Evolutionary conservation across 345 rosid genomes (phyloP).

Genomic region (Arabis hirsuta): DNA sequence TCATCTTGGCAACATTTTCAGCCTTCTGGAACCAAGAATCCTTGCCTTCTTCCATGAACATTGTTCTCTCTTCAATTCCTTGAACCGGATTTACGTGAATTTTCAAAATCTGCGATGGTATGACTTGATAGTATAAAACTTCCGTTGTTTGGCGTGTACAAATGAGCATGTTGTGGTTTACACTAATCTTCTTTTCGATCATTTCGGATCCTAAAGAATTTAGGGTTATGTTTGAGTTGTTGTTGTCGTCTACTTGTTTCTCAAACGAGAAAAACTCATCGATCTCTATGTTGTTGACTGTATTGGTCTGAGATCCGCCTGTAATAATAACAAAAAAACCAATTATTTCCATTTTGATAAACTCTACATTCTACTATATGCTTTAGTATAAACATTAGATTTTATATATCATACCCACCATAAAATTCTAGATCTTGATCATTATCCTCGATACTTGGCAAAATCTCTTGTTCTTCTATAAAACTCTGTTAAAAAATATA

Average conservation of each 20-base stretch:
- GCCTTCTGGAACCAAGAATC: conserved; percentile 39
- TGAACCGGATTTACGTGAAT: conserved; percentile 56
- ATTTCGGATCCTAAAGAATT: conserved; percentile 59
- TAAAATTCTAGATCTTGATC: conserved; percentile 47
- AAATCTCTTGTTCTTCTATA: conserved; percentile 59
- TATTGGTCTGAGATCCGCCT: conserved; percentile 44
- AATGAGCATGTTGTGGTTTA: conserved; percentile 72
- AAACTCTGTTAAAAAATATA: conserved; percentile 41
- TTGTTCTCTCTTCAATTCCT: conserved; percentile 34
- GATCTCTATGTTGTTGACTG: conserved; percentile 46
- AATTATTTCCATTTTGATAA: neutral
- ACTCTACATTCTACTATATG: neutral
- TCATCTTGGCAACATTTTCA: conserved; percentile 37
- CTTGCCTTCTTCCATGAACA: conserved; percentile 20
- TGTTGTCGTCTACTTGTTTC: conserved; percentile 41
- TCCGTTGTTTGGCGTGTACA: conserved; percentile 74
- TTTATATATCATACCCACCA: conserved; percentile 51
- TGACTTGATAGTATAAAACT: conserved; percentile 69
- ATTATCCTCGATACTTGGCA: conserved; percentile 54
- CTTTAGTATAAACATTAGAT: neutral
- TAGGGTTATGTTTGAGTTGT: conserved; percentile 42
- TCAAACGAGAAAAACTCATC: conserved; percentile 60
- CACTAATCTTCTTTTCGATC: conserved; percentile 56
- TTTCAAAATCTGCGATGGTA: conserved; percentile 74
- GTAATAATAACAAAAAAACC: neutral